Conservation (phyloP, 495 filamentous ascomycete species). For the Penicillium odoratum region DNA sequence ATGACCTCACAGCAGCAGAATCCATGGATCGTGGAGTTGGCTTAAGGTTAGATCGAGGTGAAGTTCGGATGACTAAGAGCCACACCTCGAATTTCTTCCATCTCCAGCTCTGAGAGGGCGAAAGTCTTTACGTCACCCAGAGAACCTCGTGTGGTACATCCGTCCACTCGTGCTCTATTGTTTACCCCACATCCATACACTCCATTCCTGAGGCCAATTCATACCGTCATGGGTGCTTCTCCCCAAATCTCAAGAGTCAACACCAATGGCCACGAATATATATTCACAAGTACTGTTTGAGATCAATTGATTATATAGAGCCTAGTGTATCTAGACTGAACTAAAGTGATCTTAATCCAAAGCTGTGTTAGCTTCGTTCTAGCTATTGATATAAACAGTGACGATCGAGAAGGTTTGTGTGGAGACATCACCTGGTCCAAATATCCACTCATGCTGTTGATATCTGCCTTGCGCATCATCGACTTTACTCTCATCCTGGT, state of each 20-base stretch:
- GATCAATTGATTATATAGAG: not conserved
- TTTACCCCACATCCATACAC: conserved; percentile 10
- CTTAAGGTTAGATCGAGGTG: conserved; percentile 1
- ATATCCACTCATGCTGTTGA: conserved; percentile 17
- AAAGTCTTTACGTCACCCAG: conserved; percentile 15
- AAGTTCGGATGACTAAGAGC: conserved; percentile 1
- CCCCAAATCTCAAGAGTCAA: not conserved
- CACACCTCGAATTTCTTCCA: not conserved
- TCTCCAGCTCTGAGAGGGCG: not conserved
- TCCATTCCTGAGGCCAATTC: not conserved
- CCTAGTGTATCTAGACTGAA: not conserved
- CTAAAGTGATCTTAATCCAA: not conserved
- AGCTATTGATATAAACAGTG: conserved; percentile 6
- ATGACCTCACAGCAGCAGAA: conserved; percentile 16
- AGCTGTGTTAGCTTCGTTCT: not conserved
- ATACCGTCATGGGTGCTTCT: not conserved
- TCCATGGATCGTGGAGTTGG: conserved; percentile 16
- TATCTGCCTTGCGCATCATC: conserved; percentile 25
- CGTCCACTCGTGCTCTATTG: not conserved
- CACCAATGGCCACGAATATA: not conserved
- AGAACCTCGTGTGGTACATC: not conserved
- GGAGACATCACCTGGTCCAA: conserved; percentile 13
- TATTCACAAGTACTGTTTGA: not conserved
- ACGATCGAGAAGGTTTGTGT: conserved; percentile 15
- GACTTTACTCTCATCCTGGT: conserved; percentile 18